phyloP scores from a whole-genome alignment of 352 stramenopile species.

The Globisporangium takayamanum region DNA sequence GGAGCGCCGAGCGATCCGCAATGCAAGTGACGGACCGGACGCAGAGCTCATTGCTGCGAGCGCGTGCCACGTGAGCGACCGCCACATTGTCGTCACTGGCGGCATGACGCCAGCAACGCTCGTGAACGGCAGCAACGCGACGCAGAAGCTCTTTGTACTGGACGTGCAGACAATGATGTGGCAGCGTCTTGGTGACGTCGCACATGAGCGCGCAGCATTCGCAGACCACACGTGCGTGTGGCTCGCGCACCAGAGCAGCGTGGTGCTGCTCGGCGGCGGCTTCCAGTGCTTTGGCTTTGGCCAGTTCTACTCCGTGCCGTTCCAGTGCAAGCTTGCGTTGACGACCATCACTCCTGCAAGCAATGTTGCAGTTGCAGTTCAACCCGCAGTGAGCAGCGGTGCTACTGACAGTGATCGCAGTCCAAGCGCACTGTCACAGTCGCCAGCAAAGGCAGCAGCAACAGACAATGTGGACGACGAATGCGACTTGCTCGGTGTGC shows the following conservation, averaged over 20 bases:
- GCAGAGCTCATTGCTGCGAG: constrained; percentile 39
- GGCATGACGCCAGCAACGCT: constrained; percentile 40
- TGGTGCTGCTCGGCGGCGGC: constrained; percentile 60
- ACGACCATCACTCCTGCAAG: neutral
- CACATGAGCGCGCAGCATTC: constrained; percentile 40
- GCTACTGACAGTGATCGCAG: neutral
- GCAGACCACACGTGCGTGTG: constrained; percentile 50
- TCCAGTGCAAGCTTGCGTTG: constrained; percentile 48
- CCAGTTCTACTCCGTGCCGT: constrained; percentile 64
- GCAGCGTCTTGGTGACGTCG: constrained; percentile 44
- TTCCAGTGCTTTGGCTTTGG: constrained; percentile 85
- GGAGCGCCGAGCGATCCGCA: constrained; percentile 31
- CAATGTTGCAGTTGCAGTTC: neutral
- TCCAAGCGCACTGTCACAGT: neutral
- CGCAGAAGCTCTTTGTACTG: constrained; percentile 49
- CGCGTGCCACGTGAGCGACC: constrained; percentile 38
- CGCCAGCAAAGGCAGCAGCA: neutral
- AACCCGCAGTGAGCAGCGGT: neutral
- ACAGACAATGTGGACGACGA: constrained; percentile 6
- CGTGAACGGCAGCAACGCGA: constrained; percentile 28
- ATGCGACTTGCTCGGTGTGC: constrained; percentile 27
- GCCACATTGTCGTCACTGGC: constrained; percentile 54
- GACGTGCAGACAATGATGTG: constrained; percentile 41
- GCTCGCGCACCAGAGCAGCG: constrained; percentile 29
- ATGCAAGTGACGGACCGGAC: constrained; percentile 23